phyloP scores from a whole-genome alignment of 148 eudicot species.

The Cornus kousa region DNA sequence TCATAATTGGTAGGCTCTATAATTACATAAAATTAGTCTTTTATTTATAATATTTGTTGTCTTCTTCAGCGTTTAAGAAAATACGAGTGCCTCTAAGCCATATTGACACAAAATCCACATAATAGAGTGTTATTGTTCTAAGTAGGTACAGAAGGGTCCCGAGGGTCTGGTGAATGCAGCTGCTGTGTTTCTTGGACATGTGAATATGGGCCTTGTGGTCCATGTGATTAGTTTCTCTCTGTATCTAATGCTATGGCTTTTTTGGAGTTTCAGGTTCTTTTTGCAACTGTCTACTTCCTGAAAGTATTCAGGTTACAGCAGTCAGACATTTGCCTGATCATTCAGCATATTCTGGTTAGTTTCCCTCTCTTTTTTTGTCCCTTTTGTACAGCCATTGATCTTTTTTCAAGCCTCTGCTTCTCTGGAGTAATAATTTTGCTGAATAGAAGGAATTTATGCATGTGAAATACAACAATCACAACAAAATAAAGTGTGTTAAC shows the following conservation, averaged over 20 bases:
- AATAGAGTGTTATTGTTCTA: not conserved
- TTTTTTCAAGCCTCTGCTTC: not conserved
- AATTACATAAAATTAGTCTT: not conserved
- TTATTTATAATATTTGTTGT: not conserved
- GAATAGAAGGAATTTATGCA: not conserved
- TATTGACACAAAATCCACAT: not conserved
- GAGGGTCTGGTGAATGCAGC: not conserved
- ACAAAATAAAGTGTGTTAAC: no score
- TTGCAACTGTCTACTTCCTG: slow-evolving; percentile 81
- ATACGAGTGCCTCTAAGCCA: not conserved
- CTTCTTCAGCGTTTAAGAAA: not conserved
- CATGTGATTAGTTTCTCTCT: not conserved
- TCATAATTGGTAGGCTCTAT: not conserved
- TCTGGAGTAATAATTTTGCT: not conserved
- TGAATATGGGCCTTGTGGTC: not conserved
- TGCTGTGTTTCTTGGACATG: not conserved
- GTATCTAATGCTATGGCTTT: slow-evolving; percentile 22
- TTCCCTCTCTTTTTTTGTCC: not conserved
- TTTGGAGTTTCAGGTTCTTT: slow-evolving; percentile 66
- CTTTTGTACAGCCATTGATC: not conserved
- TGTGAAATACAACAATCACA: not conserved
- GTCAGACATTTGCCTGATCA: slow-evolving; percentile 64
- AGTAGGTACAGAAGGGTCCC: not conserved
- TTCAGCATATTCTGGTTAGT: slow-evolving; percentile 58
- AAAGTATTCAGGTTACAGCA: slow-evolving; percentile 61